Conservation (phyloP, 768 basidiomycete species). For the Lactarius indigo region DNA sequence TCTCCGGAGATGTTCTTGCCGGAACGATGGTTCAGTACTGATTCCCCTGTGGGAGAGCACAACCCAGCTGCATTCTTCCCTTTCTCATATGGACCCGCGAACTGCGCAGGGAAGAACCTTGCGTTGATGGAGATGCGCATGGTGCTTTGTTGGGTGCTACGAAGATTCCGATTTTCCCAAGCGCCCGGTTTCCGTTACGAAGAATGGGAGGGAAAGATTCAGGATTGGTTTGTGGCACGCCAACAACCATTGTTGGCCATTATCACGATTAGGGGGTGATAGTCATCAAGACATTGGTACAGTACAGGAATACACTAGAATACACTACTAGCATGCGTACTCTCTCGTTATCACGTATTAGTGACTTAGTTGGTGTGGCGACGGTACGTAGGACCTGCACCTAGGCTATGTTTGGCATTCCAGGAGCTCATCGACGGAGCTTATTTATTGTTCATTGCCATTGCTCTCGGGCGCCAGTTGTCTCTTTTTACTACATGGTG, state of each 20-base stretch:
- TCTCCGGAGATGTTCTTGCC: neutral
- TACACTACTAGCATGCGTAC: too few species aligned
- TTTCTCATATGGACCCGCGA: slow-evolving; percentile 26
- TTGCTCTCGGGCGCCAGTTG: too few species aligned
- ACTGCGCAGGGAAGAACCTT: slow-evolving; percentile 27
- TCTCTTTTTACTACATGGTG: too few species aligned
- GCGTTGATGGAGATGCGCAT: slow-evolving; percentile 22
- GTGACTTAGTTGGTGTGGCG: too few species aligned
- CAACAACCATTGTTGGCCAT: neutral
- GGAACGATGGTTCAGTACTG: slow-evolving; percentile 4
- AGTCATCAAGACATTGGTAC: neutral
- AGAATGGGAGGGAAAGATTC: neutral
- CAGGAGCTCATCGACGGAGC: too few species aligned
- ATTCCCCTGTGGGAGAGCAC: neutral
- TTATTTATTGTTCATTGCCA: too few species aligned
- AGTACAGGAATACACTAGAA: too few species aligned
- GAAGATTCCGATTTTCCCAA: slow-evolving; percentile 15
- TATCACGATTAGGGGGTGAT: neutral
- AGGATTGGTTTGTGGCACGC: slow-evolving; percentile 3
- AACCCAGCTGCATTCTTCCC: slow-evolving; percentile 25
- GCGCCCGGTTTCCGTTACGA: neutral
- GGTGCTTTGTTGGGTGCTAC: neutral
- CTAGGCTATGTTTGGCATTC: too few species aligned
- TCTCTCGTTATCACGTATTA: too few species aligned
- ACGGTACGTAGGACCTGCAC: too few species aligned